Evolutionary conservation across 2,329 filamentous ascomycete genomes (phyloP).

Genomic region (Hypoxylon sp.): DNA sequence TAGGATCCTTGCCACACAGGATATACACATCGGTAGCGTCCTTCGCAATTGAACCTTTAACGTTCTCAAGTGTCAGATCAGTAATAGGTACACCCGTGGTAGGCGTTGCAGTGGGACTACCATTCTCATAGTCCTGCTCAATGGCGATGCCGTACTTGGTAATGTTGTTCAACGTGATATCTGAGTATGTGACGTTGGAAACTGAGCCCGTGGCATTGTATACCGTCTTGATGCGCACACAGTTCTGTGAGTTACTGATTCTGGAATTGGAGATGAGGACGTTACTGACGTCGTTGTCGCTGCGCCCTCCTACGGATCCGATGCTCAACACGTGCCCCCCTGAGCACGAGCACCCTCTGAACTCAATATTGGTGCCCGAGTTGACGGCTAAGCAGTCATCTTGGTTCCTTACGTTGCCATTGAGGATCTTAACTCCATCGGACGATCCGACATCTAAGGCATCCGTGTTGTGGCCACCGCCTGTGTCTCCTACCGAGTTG

Average conservation of each 20-base stretch:
- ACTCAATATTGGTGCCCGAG: slow-evolving; percentile 63
- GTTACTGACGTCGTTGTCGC: slow-evolving; percentile 67
- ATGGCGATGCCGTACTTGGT: slow-evolving; percentile 70
- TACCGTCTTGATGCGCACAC: slow-evolving; percentile 72
- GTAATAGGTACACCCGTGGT: slow-evolving; percentile 65
- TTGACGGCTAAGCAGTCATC: slow-evolving; percentile 73
- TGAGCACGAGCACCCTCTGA: slow-evolving; percentile 62
- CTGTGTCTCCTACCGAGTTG: slow-evolving; percentile 67
- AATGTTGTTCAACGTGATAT: slow-evolving; percentile 66
- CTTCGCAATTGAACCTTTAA: slow-evolving; percentile 58
- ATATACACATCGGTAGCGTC: slow-evolving; percentile 56
- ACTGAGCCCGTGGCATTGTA: slow-evolving; percentile 67
- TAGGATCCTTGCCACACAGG: slow-evolving; percentile 58
- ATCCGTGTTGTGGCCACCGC: slow-evolving; percentile 68
- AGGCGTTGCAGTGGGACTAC: slow-evolving; percentile 57
- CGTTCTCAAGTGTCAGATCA: slow-evolving; percentile 57
- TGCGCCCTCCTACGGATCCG: slow-evolving; percentile 70
- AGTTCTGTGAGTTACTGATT: slow-evolving; percentile 68
- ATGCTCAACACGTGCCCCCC: slow-evolving; percentile 73
- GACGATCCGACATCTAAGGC: slow-evolving; percentile 66
- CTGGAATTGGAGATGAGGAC: slow-evolving; percentile 66
- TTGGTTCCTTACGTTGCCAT: slow-evolving; percentile 69
- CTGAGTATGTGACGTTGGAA: slow-evolving; percentile 66
- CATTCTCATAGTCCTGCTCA: slow-evolving; percentile 70
- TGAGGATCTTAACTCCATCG: slow-evolving; percentile 64